Percentiles rank a stretch among this genome's conserved stretches.
Evolutionary conservation across 1,284 basidiomycete species (phyloP).

Genomic region (Tilletia horrida): DNA sequence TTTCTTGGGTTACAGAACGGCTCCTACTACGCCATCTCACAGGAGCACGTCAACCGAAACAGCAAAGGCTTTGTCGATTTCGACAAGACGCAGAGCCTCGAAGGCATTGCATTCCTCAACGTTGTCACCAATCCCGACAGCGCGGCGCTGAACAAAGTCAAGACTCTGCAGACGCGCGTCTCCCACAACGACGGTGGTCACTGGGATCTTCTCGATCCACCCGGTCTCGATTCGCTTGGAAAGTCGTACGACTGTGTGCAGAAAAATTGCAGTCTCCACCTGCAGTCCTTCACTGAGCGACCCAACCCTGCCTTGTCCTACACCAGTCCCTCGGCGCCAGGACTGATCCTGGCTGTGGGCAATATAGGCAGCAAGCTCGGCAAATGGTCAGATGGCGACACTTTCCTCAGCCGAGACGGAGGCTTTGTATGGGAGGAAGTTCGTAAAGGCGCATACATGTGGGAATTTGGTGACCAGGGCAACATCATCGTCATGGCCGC

Average conservation of each 20-base stretch:
- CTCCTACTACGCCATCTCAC: conserved; percentile 84
- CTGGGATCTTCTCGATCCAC: conserved; percentile 80
- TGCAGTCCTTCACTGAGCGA: conserved; percentile 94
- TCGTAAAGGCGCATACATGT: conserved; percentile 93
- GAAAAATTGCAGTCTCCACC: conserved; percentile 77
- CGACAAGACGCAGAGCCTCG: conserved; percentile 93
- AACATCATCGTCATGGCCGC: conserved; percentile 88
- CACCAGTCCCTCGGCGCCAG: conserved; percentile 84
- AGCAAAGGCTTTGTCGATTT: conserved; percentile 87
- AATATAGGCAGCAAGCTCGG: conserved; percentile 84
- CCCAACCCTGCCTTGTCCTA: conserved; percentile 84
- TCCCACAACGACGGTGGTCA: conserved; percentile 95
- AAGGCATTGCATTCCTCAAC: conserved; percentile 92
- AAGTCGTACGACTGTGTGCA: conserved; percentile 69
- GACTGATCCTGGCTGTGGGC: conserved; percentile 93
- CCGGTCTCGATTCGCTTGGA: conserved; percentile 72
- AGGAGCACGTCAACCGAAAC: conserved; percentile 87
- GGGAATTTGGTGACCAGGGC: conserved; percentile 97
- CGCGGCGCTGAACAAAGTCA: conserved; percentile 69
- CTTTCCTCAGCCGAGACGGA: conserved; percentile 91
- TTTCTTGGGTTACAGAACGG: conserved; percentile 64
- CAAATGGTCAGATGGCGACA: conserved; percentile 82
- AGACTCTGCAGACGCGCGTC: conserved; percentile 78
- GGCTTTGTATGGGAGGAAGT: conserved; percentile 98
- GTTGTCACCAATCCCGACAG: conserved; percentile 77